Base-by-base conservation (phyloP, 2,329 filamentous ascomycete genomes). In the Aspergillus ibericus region DNA sequence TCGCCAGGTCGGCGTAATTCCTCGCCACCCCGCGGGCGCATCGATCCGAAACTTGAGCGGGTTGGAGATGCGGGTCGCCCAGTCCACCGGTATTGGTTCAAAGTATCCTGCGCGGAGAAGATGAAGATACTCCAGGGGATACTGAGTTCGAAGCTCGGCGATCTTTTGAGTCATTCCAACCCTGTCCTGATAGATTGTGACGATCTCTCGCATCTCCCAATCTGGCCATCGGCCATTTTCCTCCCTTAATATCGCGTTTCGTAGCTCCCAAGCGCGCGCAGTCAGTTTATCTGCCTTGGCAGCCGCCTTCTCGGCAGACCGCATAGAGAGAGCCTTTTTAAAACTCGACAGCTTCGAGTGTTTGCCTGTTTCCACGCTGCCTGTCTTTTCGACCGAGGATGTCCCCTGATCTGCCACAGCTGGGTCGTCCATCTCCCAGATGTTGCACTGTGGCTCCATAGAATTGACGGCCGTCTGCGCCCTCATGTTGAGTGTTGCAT, bases 21-120 rank as follows among this genome's bases (percentile, higher is more conserved):
- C 54, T 22, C 54, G 16, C 54, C 54, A 56, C 16, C 54, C 54
- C 8, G 18, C 13, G 9, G 18, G 22, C 7, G 44, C 54, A 10
- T 56, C 54, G 35, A 56, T 50, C 5, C 16, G 44, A 8, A 56
- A 56, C n/a, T 56, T 56, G 13, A 56, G 46, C 5, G 54, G 54
- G 27, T 56, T 56, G 16, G 54, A 56, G 7, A 27, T 18, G 10
- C 18, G 44, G 15, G 15, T 44, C 9, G 54, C 54, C 54, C 54
- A 56, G 4, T 46, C 29, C 5, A 49, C 18, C 1, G 54, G 54
- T n/a, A 56, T 56, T 1, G 54, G 46, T 20, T 56, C 54, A 20
- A 56, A 56, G 22, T 56, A 56, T 27, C 54, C 54, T 25, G 54
- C 54, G 12, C 54, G 54, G 18, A 56, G 54, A 9, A 56, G 46